These are phyloP conservation scores for Ophidiomyces ophidiicola DNA, from an alignment of 2,329 filamentous ascomycete genomes.

Conservation along the genomic window DNA sequence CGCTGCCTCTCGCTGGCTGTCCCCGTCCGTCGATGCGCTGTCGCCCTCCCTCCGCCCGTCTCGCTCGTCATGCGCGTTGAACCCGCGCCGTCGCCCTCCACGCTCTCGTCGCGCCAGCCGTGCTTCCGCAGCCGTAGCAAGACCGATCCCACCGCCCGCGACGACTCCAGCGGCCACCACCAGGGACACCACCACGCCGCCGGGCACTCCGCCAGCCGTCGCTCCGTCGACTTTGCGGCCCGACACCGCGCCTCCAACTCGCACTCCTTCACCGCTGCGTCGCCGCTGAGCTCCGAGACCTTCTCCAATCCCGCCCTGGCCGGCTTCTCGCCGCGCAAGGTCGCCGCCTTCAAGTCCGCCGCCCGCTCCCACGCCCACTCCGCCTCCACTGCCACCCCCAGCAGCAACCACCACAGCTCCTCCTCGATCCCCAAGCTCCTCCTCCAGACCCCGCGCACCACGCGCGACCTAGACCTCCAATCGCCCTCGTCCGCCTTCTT, in stretches of 20 bases:
- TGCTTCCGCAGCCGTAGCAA: constrained; percentile 12
- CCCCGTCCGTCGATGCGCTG: too few relatives aligned
- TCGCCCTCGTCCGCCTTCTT: constrained; percentile 21
- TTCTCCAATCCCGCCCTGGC: constrained; percentile 21
- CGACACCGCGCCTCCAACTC: constrained; percentile 16
- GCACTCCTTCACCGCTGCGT: constrained; percentile 14
- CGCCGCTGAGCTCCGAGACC: constrained; percentile 18
- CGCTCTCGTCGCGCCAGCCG: too few relatives aligned
- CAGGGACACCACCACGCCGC: too few relatives aligned
- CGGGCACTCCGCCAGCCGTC: constrained; percentile 6
- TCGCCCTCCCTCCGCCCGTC: neutral
- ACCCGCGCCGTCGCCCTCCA: constrained; percentile 5
- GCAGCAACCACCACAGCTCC: too few relatives aligned
- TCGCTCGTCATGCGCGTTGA: constrained; percentile 8
- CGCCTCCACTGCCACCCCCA: constrained; percentile 6
- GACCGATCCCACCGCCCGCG: constrained; percentile 13
- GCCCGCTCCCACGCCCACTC: constrained; percentile 12
- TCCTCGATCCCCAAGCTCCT: constrained; percentile 11
- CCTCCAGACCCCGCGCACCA: constrained; percentile 18
- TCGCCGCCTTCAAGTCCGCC: constrained; percentile 15
- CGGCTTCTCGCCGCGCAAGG: constrained; percentile 20
- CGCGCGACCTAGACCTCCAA: constrained; percentile 22
- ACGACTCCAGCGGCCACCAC: too few relatives aligned
- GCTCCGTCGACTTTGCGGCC: constrained; percentile 15
- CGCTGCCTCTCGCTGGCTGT: too few relatives aligned